Base-by-base conservation (phyloP, 2,329 filamentous ascomycete genomes). In the Coniochaeta sp. region DNA sequence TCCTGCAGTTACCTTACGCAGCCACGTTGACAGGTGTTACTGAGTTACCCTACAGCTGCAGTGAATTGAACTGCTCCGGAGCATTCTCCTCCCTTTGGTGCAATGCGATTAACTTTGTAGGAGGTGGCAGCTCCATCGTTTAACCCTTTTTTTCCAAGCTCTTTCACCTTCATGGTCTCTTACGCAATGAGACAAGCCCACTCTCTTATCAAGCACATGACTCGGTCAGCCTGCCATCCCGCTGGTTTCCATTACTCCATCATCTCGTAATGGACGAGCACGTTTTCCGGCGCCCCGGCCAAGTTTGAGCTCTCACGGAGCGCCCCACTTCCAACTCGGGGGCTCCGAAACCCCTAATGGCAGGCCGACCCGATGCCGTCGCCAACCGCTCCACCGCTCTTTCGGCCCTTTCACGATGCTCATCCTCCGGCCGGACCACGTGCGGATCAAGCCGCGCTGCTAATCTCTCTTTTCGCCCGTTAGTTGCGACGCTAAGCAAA, bases 351-450 rank as follows among this genome's bases (percentile, higher is more conserved):
- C 47, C 47, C 47, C 47, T 49, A 49, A 49, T 35, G 47, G 47
- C 47, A 49, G 47, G 47, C 47, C 20, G 47, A 35, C 30, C 47
- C 47, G 47, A 49, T 24, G 28, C 31, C 28, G 47, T 49, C 22
- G 47, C 20, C 13, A 49, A 10, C 47, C 45, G 45, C 24, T 20
- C 38, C 20, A 42, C 38, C 38, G 38, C 38, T 26, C 10, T 24
- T 42, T 42, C 20, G 20, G 38, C 20, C 38, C 20, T 42, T 26
- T 18, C 33, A 38, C 9, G 27, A 6, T 7, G 12, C 27, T 30
- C 5, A 14, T 26, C 20, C 38, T 42, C 38, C 38, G 38, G 20
- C 18, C 38, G 38, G 38, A 42, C 4, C 10, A 42, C 38, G 38
- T 24, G 38, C 38, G 38, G 38, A 42, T 42, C 26, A 26, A 18